These are phyloP conservation scores for Daedaleopsis nitida DNA, from an alignment of 768 basidiomycete genomes.

Conservation along the genomic window DNA sequence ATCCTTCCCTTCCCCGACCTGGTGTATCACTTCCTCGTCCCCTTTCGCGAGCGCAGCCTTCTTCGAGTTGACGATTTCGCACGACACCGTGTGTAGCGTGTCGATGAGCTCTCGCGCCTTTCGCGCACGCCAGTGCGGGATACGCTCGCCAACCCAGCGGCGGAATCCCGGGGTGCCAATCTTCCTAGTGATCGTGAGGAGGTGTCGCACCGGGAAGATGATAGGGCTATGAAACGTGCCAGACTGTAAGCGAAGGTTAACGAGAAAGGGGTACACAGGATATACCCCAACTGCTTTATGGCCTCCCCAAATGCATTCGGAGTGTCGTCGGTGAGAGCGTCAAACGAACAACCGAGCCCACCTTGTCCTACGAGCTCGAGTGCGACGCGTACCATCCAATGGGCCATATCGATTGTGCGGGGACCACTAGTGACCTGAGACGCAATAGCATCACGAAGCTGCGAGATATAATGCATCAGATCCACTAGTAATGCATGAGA, in stretches of 20 bases:
- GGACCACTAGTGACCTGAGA: constrained; percentile 7
- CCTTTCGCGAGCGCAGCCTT: constrained; percentile 29
- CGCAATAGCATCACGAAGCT: constrained; percentile 22
- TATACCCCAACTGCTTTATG: constrained; percentile 21
- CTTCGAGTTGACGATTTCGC: constrained; percentile 41
- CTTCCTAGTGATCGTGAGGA: constrained; percentile 44
- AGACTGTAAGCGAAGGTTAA: background rate
- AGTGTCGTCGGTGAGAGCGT: constrained; percentile 17
- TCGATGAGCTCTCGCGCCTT: constrained; percentile 47
- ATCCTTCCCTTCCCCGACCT: constrained; percentile 41
- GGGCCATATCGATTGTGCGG: constrained; percentile 18
- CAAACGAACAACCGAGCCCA: constrained; percentile 24
- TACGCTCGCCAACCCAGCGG: constrained; percentile 43
- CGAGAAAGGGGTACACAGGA: background rate
- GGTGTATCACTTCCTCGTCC: constrained; percentile 28
- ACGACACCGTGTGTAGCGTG: constrained; percentile 45
- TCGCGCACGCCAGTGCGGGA: constrained; percentile 40
- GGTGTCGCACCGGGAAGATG: constrained; percentile 33
- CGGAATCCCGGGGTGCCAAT: constrained; percentile 44
- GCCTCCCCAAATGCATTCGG: constrained; percentile 19
- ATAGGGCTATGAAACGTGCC: constrained; percentile 26
- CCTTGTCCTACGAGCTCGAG: constrained; percentile 24
- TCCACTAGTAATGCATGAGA: background rate
- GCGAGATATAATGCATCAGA: background rate
- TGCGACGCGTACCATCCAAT: constrained; percentile 19